Evolutionary conservation across 1,284 basidiomycete genomes (phyloP).

Genomic region (Pseudozyma sp.): DNA sequence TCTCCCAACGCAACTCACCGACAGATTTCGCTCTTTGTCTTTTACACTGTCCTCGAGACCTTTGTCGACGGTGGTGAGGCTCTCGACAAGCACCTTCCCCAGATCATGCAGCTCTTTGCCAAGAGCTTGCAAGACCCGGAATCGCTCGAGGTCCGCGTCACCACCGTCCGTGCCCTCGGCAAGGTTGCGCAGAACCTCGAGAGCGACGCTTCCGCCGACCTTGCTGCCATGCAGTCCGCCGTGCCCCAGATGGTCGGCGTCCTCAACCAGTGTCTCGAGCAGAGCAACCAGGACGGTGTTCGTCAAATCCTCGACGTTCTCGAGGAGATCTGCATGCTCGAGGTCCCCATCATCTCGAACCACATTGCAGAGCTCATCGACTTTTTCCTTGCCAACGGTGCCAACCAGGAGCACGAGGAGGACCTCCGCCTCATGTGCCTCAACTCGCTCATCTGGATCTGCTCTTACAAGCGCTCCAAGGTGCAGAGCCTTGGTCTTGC

Average conservation of each 20-base stretch:
- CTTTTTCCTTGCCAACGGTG: slow-evolving; percentile 88
- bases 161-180: slow-evolving; percentile 84
- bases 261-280: slow-evolving; percentile 86
- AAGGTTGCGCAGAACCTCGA: slow-evolving; percentile 95
- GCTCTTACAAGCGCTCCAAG: slow-evolving; percentile 93
- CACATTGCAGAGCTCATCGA: slow-evolving; percentile 88
- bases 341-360: slow-evolving; percentile 89
- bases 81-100: slow-evolving; percentile 81
- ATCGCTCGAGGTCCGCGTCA: slow-evolving; percentile 89
- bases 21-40: slow-evolving; percentile 90
- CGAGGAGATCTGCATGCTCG: slow-evolving; percentile 90
- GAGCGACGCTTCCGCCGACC: slow-evolving; percentile 84
- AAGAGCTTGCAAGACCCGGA: slow-evolving; percentile 86
- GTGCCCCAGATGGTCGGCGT: slow-evolving; percentile 91
- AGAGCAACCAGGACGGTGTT: slow-evolving; percentile 82
- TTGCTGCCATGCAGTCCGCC: slow-evolving; percentile 90
- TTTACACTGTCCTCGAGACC: slow-evolving; percentile 91
- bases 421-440: slow-evolving; percentile 90
- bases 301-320: slow-evolving; percentile 94
- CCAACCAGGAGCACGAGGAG: slow-evolving; percentile 81
- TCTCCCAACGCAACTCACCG: slow-evolving; percentile 81
- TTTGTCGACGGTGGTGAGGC: slow-evolving; percentile 79
- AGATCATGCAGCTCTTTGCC: slow-evolving; percentile 85
- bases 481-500: slow-evolving; percentile 89
- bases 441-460: slow-evolving; percentile 93